These are phyloP conservation scores for Solanum rostratum DNA, from an alignment of 257 asterid genomes.

Conservation along the genomic window DNA sequence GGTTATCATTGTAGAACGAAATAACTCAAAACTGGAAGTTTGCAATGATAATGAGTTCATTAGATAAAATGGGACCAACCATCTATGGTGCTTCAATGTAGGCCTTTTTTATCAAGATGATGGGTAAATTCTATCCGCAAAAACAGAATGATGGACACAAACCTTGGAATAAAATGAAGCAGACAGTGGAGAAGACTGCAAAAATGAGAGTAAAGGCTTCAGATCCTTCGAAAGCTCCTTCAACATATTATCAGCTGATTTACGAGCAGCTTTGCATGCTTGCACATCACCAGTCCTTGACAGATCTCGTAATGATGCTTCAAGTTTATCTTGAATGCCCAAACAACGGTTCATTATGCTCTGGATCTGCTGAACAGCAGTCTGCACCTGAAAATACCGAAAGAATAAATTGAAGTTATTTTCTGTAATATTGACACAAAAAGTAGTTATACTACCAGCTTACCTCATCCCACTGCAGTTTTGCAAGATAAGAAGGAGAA, in stretches of 20 bases:
- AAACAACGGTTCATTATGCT: conserved; percentile 46
- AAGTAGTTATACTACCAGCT: not conserved
- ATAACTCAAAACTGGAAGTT: not conserved
- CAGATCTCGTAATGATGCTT: conserved; percentile 81
- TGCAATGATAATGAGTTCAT: not conserved
- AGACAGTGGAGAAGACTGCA: conserved; percentile 77
- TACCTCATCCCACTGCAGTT: conserved; percentile 98
- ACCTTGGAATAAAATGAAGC: conserved; percentile 69
- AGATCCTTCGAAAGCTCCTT: conserved; percentile 78
- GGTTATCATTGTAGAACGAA: not conserved
- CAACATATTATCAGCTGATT: conserved; percentile 57
- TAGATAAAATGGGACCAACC: not conserved
- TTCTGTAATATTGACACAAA: not conserved
- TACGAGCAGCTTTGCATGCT: conserved; percentile 89
- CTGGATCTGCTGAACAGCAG: conserved; percentile 63
- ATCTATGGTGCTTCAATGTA: not conserved
- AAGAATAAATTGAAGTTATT: not conserved
- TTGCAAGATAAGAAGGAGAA: conserved; percentile 78
- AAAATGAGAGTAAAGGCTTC: conserved; percentile 51
- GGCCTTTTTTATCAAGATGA: not conserved
- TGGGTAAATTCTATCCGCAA: not conserved
- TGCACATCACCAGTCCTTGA: conserved; percentile 86
- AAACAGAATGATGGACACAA: conserved; percentile 6
- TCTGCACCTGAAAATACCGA: conserved; percentile 47
- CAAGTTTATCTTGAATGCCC: conserved; percentile 66